Evolutionary conservation across 257 asterid species (phyloP), one percentile per base, ranked within the genome.

Genomic region (Rubia yunnanensis): DNA sequence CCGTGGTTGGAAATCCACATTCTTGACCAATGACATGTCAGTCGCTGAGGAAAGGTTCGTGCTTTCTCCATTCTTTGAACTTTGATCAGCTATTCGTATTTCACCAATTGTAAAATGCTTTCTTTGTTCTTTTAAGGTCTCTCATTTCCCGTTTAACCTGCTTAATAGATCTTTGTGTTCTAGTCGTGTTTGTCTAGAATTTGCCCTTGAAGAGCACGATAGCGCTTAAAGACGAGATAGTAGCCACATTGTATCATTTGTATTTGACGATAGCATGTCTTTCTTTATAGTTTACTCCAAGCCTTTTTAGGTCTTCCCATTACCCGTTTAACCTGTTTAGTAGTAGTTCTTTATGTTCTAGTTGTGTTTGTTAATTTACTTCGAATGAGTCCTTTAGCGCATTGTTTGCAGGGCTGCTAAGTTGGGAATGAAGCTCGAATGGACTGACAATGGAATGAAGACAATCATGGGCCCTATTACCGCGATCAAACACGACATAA

Each of bases 1-100:
- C 5, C 94, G 94, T 22, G 96, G 98, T 60, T 92, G 96, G 96
- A 89, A 84, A 70, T 89, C 95, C 0, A 87, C 96, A 0, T 92
- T 89, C 81, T 68, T 89, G 76, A 89, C 98, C 3, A 65, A 64
- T 3, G 88, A 92, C 34, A 89, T 81, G 78, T 72, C 75, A 32
- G 84, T 87, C n/a, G 96, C 98, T 11, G 88, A 87, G 76, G 92
- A 89, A 79, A 85, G 95, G 96, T 88, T 73, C 49, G 66, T 36
- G 3, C 32, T 70, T 48, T 64, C 52, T 10, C 54, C 53, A 24
- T 63, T 36, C 24, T 26, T 55, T 63, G 18, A 13, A 10, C 22
- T 56, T 13, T 28, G 22, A 27, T 4, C 39, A 22, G 41, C 44
- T 38, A 15, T 11, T 3, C n/a, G n/a, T n/a, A n/a, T n/a, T n/a